A percentile compares a stretch with the other conserved stretches of the same genome.
phyloP scores from a whole-genome alignment of 2,329 filamentous ascomycete species.

The Neofusicoccum parvum region DNA sequence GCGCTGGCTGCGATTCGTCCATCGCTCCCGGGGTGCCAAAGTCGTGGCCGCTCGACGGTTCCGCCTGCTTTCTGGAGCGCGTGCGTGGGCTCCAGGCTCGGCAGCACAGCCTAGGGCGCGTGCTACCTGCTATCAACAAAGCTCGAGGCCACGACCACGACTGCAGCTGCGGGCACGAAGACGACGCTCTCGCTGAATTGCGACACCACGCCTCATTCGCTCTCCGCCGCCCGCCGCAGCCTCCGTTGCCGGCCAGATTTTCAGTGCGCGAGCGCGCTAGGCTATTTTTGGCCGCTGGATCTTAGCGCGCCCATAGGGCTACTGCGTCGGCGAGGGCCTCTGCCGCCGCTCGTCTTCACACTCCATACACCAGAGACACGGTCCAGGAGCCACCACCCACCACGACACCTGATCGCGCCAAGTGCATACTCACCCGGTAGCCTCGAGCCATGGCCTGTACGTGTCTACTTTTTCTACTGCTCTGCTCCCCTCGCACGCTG shows the following conservation, averaged over 20 bases:
- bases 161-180: background rate
- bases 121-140: background rate
- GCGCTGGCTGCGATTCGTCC: background rate
- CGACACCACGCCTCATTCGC: background rate
- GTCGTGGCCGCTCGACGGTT: background rate
- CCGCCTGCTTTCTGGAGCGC: background rate
- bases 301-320: slow-evolving; percentile 17
- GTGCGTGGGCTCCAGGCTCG: slow-evolving; percentile 15
- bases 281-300: slow-evolving; percentile 13
- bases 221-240: background rate
- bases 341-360: slow-evolving; percentile 18
- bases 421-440: slow-evolving; percentile 36
- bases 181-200: background rate
- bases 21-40: background rate
- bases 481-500: slow-evolving; percentile 27
- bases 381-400: slow-evolving; percentile 20
- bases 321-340: slow-evolving; percentile 7
- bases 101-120: slow-evolving; percentile 7
- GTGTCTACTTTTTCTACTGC: slow-evolving; percentile 44
- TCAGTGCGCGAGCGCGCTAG: background rate
- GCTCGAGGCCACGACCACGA: background rate
- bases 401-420: slow-evolving; percentile 14
- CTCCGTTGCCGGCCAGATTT: background rate
- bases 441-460: slow-evolving; percentile 61
- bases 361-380: slow-evolving; percentile 18